Percentiles rank a stretch among this genome's conserved stretches.
These are phyloP conservation scores for Kluyveromyces wickerhamii DNA, from an alignment of 805 yeast genomes.

Conservation along the genomic window DNA sequence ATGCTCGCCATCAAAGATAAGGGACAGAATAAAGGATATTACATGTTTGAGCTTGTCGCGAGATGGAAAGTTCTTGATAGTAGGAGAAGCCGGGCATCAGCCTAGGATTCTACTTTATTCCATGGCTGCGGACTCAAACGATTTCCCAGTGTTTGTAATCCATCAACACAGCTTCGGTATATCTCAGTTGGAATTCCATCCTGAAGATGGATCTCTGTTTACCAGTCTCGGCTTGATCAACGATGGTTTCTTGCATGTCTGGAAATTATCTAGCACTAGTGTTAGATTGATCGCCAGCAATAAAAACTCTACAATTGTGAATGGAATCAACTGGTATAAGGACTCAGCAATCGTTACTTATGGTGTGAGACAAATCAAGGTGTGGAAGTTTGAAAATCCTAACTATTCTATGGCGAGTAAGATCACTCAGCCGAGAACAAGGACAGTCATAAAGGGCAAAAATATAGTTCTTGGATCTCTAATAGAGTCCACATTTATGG, in stretches of 20 bases:
- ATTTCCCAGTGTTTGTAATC: constrained; percentile 45
- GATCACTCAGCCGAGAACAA: constrained; percentile 16
- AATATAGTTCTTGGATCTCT: constrained; percentile 47
- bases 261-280: constrained; percentile 37
- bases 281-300: constrained; percentile 42
- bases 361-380: constrained; percentile 54
- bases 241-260: constrained; percentile 60
- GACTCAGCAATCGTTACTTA: constrained; percentile 41
- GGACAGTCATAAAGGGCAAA: constrained; percentile 43
- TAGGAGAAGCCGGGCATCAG: constrained; percentile 64
- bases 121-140: constrained; percentile 40
- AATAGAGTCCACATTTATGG: constrained; percentile 43
- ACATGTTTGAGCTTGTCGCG: constrained; percentile 54
- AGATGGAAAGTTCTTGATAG: constrained; percentile 45
- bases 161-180: constrained; percentile 64
- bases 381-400: constrained; percentile 43
- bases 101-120: constrained; percentile 59
- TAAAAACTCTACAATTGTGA: constrained; percentile 52
- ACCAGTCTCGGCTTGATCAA: constrained; percentile 60
- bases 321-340: constrained; percentile 49
- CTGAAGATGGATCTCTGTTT: constrained; percentile 41
- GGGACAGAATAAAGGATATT: constrained; percentile 41
- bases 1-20: constrained; percentile 14
- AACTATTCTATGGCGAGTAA: constrained; percentile 1
- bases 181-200: constrained; percentile 45